Evolutionary conservation across 169 alveolate species (phyloP), one percentile per base, ranked within the genome.

Genomic region (Besnoitia besnoiti): DNA sequence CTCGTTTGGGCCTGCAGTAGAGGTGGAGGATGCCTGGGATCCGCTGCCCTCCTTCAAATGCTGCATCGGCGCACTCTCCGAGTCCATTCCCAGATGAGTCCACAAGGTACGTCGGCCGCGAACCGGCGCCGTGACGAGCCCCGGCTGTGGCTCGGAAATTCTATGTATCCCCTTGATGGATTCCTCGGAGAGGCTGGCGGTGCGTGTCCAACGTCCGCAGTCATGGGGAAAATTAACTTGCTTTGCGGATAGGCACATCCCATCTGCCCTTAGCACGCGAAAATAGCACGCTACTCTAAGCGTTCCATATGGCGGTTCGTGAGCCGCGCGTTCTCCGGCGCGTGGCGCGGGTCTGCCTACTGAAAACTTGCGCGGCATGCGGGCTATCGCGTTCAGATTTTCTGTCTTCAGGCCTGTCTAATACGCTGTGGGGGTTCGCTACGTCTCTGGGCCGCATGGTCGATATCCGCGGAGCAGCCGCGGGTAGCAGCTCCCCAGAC

Each of bases 1-100:
- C 89, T 80, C 49, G 75, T 49, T 19, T 80, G 89, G 89, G 89
- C 89, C 14, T 80, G 73, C 89, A 80, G 89, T 44, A 24, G 87
- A 42, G 89, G 46, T 0, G 46, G 75, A 0, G 62, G 44, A 12
- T 44, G 50, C 27, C 47, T 37, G 40, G 89, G 40, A 30, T 46
- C 75, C 33, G 5, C 33, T 27, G 42, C 44, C 16, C 46, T 80
- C 33, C 73, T 47, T 27, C 49, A 24, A 24, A 30, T 80, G 89
- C 89, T 80, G 19, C 73, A 80, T 8, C 61, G 73, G 42, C 89
- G 89, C 10, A 21, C 73, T 3, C 89, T 80, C 33, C 10, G 47
- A 33, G 73, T 80, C 42, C 89, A 80, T 21, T 30, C 40, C 4
- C 40, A 80, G 73, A 80, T 80, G 89, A 80, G 50, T n/a, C 89